A percentile compares a stretch with the other conserved stretches of the same genome.
These are phyloP conservation scores for Aquilaria agallochum DNA, from an alignment of 441 rosid species.

Conservation along the genomic window DNA sequence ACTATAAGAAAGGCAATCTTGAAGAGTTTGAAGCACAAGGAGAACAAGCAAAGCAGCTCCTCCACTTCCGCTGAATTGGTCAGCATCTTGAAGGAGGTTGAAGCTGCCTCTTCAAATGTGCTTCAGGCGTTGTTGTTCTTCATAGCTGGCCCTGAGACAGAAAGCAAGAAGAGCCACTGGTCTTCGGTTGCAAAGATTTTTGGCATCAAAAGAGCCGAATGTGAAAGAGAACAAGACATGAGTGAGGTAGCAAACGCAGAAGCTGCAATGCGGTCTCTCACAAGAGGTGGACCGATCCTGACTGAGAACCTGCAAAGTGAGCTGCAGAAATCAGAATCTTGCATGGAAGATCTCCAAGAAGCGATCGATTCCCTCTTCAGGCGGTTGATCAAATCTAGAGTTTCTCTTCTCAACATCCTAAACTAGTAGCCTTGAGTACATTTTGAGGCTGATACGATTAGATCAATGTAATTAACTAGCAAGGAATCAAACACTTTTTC, in stretches of 20 bases:
- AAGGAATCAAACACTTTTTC: too few relatives aligned
- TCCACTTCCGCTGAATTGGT: not conserved
- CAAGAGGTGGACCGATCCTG: not conserved
- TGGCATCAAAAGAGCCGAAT: slow-evolving; percentile 9
- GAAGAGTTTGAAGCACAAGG: slow-evolving; percentile 6
- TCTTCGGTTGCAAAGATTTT: slow-evolving; percentile 8
- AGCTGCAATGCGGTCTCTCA: slow-evolving; percentile 1
- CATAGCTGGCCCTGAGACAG: slow-evolving; percentile 2
- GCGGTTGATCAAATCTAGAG: slow-evolving; percentile 26
- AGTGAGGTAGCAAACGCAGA: slow-evolving; percentile 16
- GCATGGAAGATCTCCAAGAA: slow-evolving; percentile 15
- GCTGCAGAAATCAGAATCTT: slow-evolving; percentile 1
- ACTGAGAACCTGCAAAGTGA: slow-evolving; percentile 5
- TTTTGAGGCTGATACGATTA: too few relatives aligned
- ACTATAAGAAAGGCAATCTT: slow-evolving; percentile 14
- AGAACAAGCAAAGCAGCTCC: not conserved
- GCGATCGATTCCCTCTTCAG: slow-evolving; percentile 15
- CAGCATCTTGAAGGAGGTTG: slow-evolving; percentile 4
- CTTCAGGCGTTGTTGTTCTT: slow-evolving; percentile 8
- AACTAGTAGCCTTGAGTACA: slow-evolving; percentile 7
- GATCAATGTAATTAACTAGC: too few relatives aligned
- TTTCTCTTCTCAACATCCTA: slow-evolving; percentile 17
- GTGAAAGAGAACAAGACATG: slow-evolving; percentile 5
- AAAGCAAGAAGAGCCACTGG: slow-evolving; percentile 5
- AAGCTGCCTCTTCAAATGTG: not conserved